Conservation (phyloP, 805 yeast species). For the Yamadazyma insecticola region DNA sequence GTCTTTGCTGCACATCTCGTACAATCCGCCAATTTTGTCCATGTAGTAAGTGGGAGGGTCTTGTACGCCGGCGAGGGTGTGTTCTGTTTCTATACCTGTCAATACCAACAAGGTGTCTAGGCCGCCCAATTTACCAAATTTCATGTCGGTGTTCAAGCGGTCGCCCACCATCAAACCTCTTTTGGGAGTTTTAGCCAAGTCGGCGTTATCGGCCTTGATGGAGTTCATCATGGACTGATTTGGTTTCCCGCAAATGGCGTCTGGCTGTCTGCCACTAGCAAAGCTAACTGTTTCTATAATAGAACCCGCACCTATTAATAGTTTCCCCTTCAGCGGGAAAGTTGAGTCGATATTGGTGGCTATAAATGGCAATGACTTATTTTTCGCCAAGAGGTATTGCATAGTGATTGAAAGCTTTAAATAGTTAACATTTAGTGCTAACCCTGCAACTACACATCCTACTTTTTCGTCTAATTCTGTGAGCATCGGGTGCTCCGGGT, state of each 20-base stretch:
- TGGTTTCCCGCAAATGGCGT: slow-evolving; percentile 87
- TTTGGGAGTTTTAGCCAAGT: slow-evolving; percentile 44
- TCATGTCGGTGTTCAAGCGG: slow-evolving; percentile 90
- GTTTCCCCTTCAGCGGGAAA: slow-evolving; percentile 80
- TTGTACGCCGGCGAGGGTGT: slow-evolving; percentile 41
- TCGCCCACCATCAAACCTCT: slow-evolving; percentile 93
- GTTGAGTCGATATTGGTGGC: slow-evolving; percentile 97
- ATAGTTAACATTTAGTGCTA: slow-evolving; percentile 74
- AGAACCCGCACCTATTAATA: slow-evolving; percentile 95
- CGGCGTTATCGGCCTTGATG: slow-evolving; percentile 59
- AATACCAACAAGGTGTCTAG: slow-evolving; percentile 83
- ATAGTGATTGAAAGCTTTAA: slow-evolving; percentile 75
- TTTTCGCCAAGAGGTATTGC: slow-evolving; percentile 63
- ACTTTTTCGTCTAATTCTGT: slow-evolving; percentile 63
- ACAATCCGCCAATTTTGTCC: slow-evolving; percentile 71
- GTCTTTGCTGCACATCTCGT: no score
- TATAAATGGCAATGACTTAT: slow-evolving; percentile 62
- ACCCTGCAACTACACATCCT: slow-evolving; percentile 87
- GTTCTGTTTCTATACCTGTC: slow-evolving; percentile 86
- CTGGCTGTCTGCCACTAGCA: slow-evolving; percentile 79
- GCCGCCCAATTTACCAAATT: slow-evolving; percentile 84
- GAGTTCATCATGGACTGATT: slow-evolving; percentile 86
- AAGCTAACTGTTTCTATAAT: slow-evolving; percentile 71
- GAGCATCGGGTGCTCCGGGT: slow-evolving; percentile 52
- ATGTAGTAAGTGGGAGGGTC: slow-evolving; percentile 67